These are phyloP conservation scores for Aspergillus sp. DNA, from an alignment of 2,329 filamentous ascomycete genomes.

Conservation along the genomic window DNA sequence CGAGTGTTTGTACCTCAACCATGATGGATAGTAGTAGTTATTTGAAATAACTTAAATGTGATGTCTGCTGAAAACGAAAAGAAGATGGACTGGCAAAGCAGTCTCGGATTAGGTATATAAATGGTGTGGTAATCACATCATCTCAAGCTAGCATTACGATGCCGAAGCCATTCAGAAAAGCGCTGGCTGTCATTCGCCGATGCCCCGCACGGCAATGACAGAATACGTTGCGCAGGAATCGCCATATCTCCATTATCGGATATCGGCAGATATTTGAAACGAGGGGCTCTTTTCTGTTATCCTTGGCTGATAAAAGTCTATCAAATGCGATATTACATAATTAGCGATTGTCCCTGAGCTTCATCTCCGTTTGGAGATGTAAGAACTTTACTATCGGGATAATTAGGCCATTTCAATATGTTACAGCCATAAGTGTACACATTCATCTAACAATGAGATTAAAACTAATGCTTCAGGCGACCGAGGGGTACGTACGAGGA, in stretches of 20 bases:
- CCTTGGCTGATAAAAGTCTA: too few relatives aligned
- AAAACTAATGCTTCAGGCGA: too few relatives aligned
- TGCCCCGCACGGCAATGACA: neutral
- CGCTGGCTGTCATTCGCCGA: neutral
- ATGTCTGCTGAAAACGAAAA: too few relatives aligned
- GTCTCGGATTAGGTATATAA: neutral
- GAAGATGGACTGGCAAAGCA: too few relatives aligned
- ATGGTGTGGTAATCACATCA: neutral
- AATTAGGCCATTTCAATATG: too few relatives aligned
- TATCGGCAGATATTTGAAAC: neutral
- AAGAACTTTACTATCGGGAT: too few relatives aligned
- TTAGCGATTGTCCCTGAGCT: too few relatives aligned
- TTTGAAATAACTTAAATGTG: neutral
- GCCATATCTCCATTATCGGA: neutral
- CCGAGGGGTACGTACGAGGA: too few relatives aligned
- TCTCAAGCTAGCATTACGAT: neutral
- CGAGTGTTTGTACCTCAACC: neutral
- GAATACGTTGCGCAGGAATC: neutral
- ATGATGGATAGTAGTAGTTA: neutral
- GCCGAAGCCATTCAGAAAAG: neutral
- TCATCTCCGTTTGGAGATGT: too few relatives aligned
- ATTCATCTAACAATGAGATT: too few relatives aligned
- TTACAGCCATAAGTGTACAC: too few relatives aligned
- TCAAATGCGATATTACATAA: too few relatives aligned
- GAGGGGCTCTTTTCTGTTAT: neutral